These are phyloP conservation scores for Metschnikowia lochheadii DNA, from an alignment of 805 yeast genomes.

Conservation along the genomic window DNA sequence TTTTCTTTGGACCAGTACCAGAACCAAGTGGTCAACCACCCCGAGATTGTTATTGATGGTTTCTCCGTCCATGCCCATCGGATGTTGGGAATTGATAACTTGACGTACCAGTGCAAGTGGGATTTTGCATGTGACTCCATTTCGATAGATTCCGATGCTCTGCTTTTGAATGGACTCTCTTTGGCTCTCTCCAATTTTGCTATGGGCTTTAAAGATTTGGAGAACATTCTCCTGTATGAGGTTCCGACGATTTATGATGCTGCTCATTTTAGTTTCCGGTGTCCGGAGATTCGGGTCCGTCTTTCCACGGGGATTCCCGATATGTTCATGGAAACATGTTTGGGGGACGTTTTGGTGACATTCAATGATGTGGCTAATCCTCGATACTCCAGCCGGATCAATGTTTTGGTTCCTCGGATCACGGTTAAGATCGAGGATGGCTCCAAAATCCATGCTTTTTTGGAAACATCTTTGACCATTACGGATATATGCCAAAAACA, in stretches of 20 bases:
- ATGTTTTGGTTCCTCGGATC: conserved; percentile 49
- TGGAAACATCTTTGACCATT: conserved; percentile 55
- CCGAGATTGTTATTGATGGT: conserved; percentile 56
- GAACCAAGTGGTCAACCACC: conserved; percentile 11
- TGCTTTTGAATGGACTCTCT: conserved; percentile 41
- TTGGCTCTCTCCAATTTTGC: conserved; percentile 46
- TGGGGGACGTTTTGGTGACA: conserved; percentile 32
- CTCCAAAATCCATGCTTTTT: conserved; percentile 28
- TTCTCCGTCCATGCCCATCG: conserved; percentile 78
- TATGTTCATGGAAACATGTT: conserved; percentile 13
- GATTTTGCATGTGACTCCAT: conserved; percentile 67
- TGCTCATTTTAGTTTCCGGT: conserved; percentile 54
- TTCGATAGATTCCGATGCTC: conserved; percentile 46
- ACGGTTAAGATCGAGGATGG: conserved; percentile 25
- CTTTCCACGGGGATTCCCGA: conserved; percentile 30
- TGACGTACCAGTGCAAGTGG: conserved; percentile 90
- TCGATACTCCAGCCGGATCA: conserved; percentile 54
- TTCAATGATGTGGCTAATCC: conserved; percentile 69
- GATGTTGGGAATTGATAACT: conserved; percentile 81
- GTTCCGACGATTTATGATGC: conserved; percentile 63
- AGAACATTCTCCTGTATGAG: conserved; percentile 63
- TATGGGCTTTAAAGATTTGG: conserved; percentile 67
- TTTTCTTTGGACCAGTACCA: conserved; percentile 25
- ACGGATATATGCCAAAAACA: conserved; percentile 57
- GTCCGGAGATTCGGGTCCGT: conserved; percentile 44